phyloP scores from a whole-genome alignment of 164 flowering plant species.

The grape (Vitis vinifera) region DNA sequence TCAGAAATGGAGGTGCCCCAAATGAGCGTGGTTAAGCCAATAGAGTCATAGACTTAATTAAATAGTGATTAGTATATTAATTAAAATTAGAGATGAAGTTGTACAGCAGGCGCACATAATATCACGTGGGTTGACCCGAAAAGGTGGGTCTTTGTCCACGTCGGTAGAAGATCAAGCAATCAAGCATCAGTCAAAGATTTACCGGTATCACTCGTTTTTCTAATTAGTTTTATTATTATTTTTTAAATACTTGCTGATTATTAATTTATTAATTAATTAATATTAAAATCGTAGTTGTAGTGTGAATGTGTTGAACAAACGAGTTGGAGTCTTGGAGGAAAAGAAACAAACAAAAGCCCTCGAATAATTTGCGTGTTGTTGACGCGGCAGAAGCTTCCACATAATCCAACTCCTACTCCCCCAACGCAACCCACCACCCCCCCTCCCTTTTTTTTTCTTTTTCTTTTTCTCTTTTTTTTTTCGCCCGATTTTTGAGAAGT shows the following conservation, averaged over 20 bases:
- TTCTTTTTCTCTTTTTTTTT: too few species aligned
- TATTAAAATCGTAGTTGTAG: neutral
- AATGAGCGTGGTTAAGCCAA: too few species aligned
- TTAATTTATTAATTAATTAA: neutral
- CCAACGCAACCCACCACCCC: neutral
- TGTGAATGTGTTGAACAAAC: constrained; percentile 1
- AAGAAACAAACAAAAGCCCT: constrained; percentile 9
- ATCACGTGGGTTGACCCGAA: constrained; percentile 35
- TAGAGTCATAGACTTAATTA: too few species aligned
- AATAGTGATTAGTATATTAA: too few species aligned
- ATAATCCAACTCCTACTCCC: neutral
- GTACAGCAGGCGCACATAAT: neutral
- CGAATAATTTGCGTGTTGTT: constrained; percentile 8
- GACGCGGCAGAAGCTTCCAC: constrained; percentile 4
- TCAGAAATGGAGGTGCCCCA: too few species aligned
- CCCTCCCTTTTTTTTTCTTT: too few species aligned
- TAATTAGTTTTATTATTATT: neutral
- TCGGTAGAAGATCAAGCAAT: constrained; percentile 22
- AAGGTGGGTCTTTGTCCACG: constrained; percentile 31
- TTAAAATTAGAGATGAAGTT: too few species aligned
- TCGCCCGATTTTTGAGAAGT: too few species aligned
- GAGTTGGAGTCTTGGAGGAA: neutral
- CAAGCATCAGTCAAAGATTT: constrained; percentile 25
- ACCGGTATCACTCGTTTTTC: neutral
- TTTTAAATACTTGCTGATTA: neutral